These are phyloP conservation scores for Isochrysis galbana DNA, from an alignment of 78 protist species.

Conservation along the genomic window DNA sequence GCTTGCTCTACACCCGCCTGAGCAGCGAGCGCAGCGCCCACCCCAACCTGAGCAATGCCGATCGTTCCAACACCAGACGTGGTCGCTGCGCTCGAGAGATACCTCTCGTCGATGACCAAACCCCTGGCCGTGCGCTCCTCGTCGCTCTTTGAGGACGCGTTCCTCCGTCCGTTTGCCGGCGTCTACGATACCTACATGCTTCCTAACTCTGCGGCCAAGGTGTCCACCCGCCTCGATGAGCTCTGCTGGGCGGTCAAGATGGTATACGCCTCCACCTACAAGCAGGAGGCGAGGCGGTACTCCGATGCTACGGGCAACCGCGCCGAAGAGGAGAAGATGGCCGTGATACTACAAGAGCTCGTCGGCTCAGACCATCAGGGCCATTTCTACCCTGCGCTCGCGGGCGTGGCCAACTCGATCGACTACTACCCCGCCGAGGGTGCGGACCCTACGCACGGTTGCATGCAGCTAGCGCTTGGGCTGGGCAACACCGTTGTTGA, in stretches of 20 bases:
- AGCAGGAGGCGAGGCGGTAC: neutral
- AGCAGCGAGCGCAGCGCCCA: no score
- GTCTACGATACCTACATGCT: neutral
- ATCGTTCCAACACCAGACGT: no score
- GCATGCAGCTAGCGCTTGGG: neutral
- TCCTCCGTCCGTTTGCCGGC: neutral
- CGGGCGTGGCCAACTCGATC: conserved; percentile 6
- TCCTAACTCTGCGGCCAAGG: neutral
- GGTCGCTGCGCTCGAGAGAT: neutral
- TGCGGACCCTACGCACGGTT: neutral
- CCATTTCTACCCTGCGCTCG: neutral
- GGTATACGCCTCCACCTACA: neutral
- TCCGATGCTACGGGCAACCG: neutral
- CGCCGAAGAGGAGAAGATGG: neutral
- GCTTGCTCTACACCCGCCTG: no score
- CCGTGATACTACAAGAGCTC: neutral
- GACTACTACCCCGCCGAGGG: neutral
- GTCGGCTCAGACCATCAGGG: neutral
- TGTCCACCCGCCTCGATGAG: neutral
- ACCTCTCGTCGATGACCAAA: neutral
- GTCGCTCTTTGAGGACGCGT: conserved; percentile 18
- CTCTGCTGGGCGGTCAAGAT: neutral
- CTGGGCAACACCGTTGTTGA: neutral
- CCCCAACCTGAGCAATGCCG: no score
- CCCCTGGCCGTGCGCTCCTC: conserved; percentile 7